phyloP scores from a whole-genome alignment of 805 yeast genomes.

The Schwanniomyces vanrijiae region DNA sequence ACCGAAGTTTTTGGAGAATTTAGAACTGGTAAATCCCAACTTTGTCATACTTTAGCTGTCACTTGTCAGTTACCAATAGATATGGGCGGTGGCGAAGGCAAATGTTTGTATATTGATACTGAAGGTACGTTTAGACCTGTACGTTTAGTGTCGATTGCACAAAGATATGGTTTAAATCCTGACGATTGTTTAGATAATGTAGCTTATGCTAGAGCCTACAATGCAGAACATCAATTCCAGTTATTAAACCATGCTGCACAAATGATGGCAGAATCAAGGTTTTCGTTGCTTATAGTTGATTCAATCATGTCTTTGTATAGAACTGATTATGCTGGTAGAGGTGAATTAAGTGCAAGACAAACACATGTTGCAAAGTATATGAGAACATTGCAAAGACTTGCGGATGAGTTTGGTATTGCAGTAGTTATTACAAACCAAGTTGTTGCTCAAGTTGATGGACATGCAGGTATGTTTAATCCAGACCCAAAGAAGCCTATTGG shows the following conservation, averaged over 20 bases:
- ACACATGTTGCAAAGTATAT: conserved; percentile 90
- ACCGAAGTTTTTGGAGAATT: conserved; percentile 97
- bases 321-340: conserved; percentile 94
- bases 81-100: conserved; percentile 98
- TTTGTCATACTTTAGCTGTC: conserved; percentile 95
- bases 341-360: conserved; percentile 93
- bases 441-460: conserved; percentile 96
- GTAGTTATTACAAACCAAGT: conserved; percentile 92
- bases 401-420: conserved; percentile 97
- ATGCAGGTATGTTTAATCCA: conserved; percentile 77
- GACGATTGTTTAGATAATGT: conserved; percentile 95
- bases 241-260: conserved; percentile 86
- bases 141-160: conserved; percentile 84
- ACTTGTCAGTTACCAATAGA: conserved; percentile 96
- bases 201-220: conserved; percentile 95
- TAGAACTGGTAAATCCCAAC: conserved; percentile 95
- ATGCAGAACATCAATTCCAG: conserved; percentile 93
- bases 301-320: conserved; percentile 95
- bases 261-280: conserved; percentile 94
- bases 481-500: conserved; percentile 99
- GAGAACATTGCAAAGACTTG: conserved; percentile 87
- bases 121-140: conserved; percentile 97
- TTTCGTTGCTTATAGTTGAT: conserved; percentile 89
- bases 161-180: conserved; percentile 86
- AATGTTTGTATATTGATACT: conserved; percentile 92